These are phyloP conservation scores for apple (Malus domestica) DNA, from an alignment of 306 rosid genomes.

Conservation along the genomic window ASM211411v1 NC_041792.1:731001-731500, in stretches of 20 bases:
- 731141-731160: slow-evolving; percentile 51
- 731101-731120: slow-evolving; percentile 26
- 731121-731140: slow-evolving; percentile 21
- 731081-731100: slow-evolving; percentile 22
- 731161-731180: slow-evolving; percentile 51
- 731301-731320: slow-evolving; percentile 96
- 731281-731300: slow-evolving; percentile 78
- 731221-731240: slow-evolving; percentile 83
- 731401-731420: too few species aligned
- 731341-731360: slow-evolving; percentile 92
- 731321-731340: slow-evolving; percentile 81
- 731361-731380: slow-evolving; percentile 95
- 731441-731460: too few species aligned
- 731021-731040: slow-evolving; percentile 57
- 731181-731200: slow-evolving; percentile 73
- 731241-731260: slow-evolving; percentile 94
- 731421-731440: too few species aligned
- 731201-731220: slow-evolving; percentile 85
- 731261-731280: slow-evolving; percentile 76
- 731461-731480: too few species aligned
- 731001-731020: slow-evolving; percentile 73
- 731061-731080: neutral
- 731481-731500: too few species aligned
- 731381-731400: slow-evolving; percentile 64
- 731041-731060: slow-evolving; percentile 18